Percentiles rank a stretch among this genome's conserved stretches.
Conservation (phyloP, 768 basidiomycete species). For the Amanita exitialis region DNA sequence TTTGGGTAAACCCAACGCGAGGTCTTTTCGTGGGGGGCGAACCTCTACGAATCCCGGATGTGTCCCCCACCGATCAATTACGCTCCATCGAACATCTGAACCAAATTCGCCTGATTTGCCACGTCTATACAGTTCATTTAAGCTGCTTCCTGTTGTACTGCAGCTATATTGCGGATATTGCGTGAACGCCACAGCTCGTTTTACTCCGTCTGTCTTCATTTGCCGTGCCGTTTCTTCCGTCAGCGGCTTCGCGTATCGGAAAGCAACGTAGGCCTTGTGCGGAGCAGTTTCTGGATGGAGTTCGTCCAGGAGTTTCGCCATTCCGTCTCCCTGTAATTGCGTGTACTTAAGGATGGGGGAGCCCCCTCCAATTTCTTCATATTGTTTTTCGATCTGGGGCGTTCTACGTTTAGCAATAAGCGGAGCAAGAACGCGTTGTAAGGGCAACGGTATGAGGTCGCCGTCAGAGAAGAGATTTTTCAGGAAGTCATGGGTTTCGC, state of each 20-base stretch:
- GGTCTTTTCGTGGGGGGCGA: not conserved
- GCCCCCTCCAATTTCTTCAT: constrained; percentile 90
- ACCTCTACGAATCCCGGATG: constrained; percentile 94
- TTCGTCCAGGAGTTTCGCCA: constrained; percentile 89
- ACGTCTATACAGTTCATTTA: constrained; percentile 82
- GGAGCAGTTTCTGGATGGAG: constrained; percentile 89
- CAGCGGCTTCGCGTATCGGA: constrained; percentile 86
- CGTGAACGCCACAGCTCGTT: constrained; percentile 88
- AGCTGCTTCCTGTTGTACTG: constrained; percentile 93
- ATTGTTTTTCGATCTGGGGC: constrained; percentile 91
- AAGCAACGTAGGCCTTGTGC: constrained; percentile 93
- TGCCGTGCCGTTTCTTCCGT: constrained; percentile 75
- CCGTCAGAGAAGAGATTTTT: constrained; percentile 85
- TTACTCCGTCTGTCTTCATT: constrained; percentile 87
- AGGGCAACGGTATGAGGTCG: constrained; percentile 92
- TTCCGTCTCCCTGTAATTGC: constrained; percentile 75
- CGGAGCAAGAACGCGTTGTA: constrained; percentile 83
- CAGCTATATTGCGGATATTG: constrained; percentile 99
- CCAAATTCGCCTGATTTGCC: constrained; percentile 53
- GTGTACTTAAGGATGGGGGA: constrained; percentile 94
- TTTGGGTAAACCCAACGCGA: not conserved
- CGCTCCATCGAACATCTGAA: constrained; percentile 78
- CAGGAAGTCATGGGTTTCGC: constrained; percentile 89
- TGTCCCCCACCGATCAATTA: constrained; percentile 96
- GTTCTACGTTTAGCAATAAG: constrained; percentile 83